phyloP scores from a whole-genome alignment of 1,284 basidiomycete species.

The Microbotryum silenes-acaulis region DNA sequence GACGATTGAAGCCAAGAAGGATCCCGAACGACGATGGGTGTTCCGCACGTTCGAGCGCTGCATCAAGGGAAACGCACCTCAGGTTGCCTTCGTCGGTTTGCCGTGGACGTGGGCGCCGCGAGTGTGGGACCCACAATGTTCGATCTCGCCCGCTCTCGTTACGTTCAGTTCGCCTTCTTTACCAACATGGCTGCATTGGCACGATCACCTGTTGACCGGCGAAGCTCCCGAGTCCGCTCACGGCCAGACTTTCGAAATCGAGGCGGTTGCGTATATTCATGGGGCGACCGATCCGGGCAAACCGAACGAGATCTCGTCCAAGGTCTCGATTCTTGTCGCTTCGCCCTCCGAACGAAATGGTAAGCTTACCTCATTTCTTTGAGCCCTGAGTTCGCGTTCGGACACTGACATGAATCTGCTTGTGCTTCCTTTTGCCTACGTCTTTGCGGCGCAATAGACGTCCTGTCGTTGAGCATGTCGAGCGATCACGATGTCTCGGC shows the following conservation, averaged over 20 bases:
- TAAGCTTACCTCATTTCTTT: not conserved
- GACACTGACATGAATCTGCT: not conserved
- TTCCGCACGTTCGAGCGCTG: slow-evolving; percentile 86
- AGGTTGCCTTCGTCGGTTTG: slow-evolving; percentile 67
- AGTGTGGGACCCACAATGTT: slow-evolving; percentile 87
- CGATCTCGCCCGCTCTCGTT: slow-evolving; percentile 39
- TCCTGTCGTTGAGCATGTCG: not conserved
- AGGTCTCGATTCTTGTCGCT: slow-evolving; percentile 17
- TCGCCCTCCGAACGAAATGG: slow-evolving; percentile 17
- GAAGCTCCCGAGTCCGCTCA: slow-evolving; percentile 16
- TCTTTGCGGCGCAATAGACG: not conserved
- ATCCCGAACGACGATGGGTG: slow-evolving; percentile 67
- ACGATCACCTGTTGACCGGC: slow-evolving; percentile 35
- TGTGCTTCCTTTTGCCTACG: not conserved
- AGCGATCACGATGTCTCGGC: slow-evolving; percentile 1
- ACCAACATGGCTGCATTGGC: slow-evolving; percentile 43
- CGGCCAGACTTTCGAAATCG: slow-evolving; percentile 22
- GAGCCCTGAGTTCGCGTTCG: not conserved
- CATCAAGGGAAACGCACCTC: slow-evolving; percentile 69
- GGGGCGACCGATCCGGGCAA: slow-evolving; percentile 10
- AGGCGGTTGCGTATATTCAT: slow-evolving; percentile 23
- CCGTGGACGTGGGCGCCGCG: slow-evolving; percentile 86
- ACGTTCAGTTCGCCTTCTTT: slow-evolving; percentile 40
- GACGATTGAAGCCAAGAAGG: slow-evolving; percentile 92
- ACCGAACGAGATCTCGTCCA: slow-evolving; percentile 19